A percentile compares a stretch with the other conserved stretches of the same genome.
These are phyloP conservation scores for Corniculantispora saksenae DNA, from an alignment of 2,329 filamentous ascomycete species.

Conservation along the genomic window DNA sequence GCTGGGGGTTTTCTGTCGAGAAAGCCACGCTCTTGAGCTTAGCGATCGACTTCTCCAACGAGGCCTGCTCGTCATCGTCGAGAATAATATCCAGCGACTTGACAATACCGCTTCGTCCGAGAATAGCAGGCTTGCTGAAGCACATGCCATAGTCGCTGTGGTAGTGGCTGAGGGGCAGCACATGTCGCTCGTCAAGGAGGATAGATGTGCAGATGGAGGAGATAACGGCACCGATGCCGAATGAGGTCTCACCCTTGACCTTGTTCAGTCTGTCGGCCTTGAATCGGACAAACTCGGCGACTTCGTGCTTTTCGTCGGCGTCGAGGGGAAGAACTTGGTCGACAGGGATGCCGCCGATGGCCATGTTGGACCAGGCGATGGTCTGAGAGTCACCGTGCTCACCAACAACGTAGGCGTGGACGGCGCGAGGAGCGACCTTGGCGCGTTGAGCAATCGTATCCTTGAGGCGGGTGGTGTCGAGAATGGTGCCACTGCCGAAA, in stretches of 20 bases:
- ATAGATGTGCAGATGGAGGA: constrained; percentile 52
- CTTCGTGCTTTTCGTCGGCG: constrained; percentile 46
- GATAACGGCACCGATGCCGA: constrained; percentile 50
- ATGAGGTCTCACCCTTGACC: constrained; percentile 51
- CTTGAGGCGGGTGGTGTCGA: constrained; percentile 52
- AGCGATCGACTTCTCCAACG: constrained; percentile 16
- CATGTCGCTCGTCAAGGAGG: constrained; percentile 46
- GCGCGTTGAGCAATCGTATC: constrained; percentile 40
- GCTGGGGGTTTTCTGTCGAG: constrained; percentile 18
- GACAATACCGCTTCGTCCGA: constrained; percentile 47
- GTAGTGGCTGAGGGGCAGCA: constrained; percentile 51
- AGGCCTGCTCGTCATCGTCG: constrained; percentile 19
- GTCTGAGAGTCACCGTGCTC: constrained; percentile 28
- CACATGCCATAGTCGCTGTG: constrained; percentile 48
- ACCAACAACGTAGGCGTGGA: constrained; percentile 27
- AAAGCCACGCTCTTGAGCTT: constrained; percentile 18
- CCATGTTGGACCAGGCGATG: constrained; percentile 28
- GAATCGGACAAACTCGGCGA: constrained; percentile 47
- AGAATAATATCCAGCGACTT: constrained; percentile 14
- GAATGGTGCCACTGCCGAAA: constrained; percentile 53
- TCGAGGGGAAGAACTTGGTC: constrained; percentile 33
- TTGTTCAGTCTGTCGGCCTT: constrained; percentile 42
- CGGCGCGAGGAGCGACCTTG: constrained; percentile 19
- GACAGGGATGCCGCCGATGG: constrained; percentile 24
- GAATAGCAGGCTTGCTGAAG: constrained; percentile 49